A percentile compares a stretch with the other conserved stretches of the same genome.
phyloP scores from a whole-genome alignment of 768 basidiomycete genomes.

The Hirschioporus abietinus region DNA sequence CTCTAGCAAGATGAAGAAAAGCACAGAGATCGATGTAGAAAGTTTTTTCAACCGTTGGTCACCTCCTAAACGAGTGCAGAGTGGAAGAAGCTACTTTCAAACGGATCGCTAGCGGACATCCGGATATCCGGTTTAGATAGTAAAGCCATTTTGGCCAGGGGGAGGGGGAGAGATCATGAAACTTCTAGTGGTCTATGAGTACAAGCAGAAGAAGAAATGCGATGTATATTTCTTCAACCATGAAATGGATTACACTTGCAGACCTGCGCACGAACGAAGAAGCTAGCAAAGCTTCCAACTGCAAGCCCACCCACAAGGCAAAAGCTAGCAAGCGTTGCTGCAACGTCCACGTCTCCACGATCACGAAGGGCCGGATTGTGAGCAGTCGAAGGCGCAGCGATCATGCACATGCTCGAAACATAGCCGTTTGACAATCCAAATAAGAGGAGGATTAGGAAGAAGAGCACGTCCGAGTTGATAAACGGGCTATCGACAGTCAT shows the following conservation, averaged over 20 bases:
- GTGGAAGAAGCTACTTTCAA: no score
- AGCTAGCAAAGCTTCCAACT: constrained; percentile 73
- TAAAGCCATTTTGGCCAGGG: no score
- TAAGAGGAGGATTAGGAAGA: constrained; percentile 63
- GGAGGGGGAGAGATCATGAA: no score
- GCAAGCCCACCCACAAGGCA: constrained; percentile 72
- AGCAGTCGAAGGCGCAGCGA: constrained; percentile 74
- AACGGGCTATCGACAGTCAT: constrained; percentile 28
- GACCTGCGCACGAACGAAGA: constrained; percentile 64
- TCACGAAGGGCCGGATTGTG: constrained; percentile 73
- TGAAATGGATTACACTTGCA: constrained; percentile 73
- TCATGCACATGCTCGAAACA: constrained; percentile 72
- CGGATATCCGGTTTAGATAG: no score
- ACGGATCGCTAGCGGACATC: no score
- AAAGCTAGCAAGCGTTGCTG: constrained; percentile 78
- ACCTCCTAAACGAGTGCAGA: no score
- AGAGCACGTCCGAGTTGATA: constrained; percentile 73
- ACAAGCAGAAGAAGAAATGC: no score
- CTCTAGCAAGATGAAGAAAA: no score
- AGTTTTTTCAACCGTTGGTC: no score
- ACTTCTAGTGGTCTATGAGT: no score
- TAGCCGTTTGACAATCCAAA: constrained; percentile 86
- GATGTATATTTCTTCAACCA: background rate
- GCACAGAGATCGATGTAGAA: no score
- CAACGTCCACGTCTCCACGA: constrained; percentile 77